Evolutionary conservation across 306 rosid genomes (phyloP), one percentile per base, ranked within the genome.

Genomic region (Cucumis cinereus): DNA sequence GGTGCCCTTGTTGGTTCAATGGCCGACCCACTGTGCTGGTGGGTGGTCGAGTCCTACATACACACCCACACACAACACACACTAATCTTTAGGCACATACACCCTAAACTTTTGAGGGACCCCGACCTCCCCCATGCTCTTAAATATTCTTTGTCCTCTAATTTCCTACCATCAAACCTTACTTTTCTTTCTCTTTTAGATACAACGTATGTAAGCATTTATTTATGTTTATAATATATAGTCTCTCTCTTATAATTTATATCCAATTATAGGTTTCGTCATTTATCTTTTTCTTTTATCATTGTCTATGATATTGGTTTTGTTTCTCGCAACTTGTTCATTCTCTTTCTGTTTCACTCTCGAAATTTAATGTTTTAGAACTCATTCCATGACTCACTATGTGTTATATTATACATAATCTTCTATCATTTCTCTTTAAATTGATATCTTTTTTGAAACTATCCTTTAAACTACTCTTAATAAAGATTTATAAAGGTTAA

Each of bases 21-120:
- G 87, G 84, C 77, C 84, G 81, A 80, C 85, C 91, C 88, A 88
- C 77, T 60, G 78, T 87, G 86, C 80, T 86, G 87, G 88, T 86
- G 87, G 90, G 75, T 73, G 50, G 33, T 47, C 22, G 54, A 68
- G 74, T 68, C 74, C 74, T 68, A 68, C 74, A 64, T 8, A 62
- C 70, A 62, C 70, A 62, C 69, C 30, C 2, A 28, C 30, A 28
- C 30, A 30, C 4, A 30, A 30, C 16, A 62, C 70, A 62, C 70
- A 62, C 69, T 20, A 33, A 62, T 35, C 70, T 35, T 35, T 28
- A 23, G 77, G 43, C 60, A 49, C 43, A 72, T 14, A 47, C 17
- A 30, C 43, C 61, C 77, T 28, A 30, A 4, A 73, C 61, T 45
- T 24, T 49, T 30, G 35, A 28, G 60, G 60, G 77, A 17, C 17